Conservation (phyloP, 257 asterid genomes). For the Capsicum chinense region DNA sequence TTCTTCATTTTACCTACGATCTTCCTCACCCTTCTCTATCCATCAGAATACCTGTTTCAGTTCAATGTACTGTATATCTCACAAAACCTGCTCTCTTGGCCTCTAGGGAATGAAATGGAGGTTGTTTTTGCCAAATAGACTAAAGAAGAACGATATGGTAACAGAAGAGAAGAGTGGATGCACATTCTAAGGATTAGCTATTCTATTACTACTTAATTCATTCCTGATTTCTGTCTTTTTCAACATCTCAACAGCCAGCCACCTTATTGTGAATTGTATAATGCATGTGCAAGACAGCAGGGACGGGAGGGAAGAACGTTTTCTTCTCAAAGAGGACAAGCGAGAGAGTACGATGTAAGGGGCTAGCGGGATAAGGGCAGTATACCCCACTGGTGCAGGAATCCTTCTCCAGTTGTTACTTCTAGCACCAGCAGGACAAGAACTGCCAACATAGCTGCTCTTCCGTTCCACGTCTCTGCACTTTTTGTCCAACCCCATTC, state of each 20-base stretch:
- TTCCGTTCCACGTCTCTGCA: slow-evolving; percentile 99
- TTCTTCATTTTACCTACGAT: background rate
- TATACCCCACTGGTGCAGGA: slow-evolving; percentile 94
- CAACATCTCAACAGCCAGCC: slow-evolving; percentile 12
- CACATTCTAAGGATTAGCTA: background rate
- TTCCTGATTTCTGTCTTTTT: slow-evolving; percentile 4
- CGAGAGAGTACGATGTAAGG: background rate
- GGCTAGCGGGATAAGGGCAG: slow-evolving; percentile 67
- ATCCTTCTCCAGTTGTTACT: slow-evolving; percentile 94
- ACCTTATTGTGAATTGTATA: slow-evolving; percentile 17
- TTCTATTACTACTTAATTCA: slow-evolving; percentile 13
- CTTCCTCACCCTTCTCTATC: slow-evolving; percentile 11
- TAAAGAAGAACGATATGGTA: slow-evolving; percentile 3
- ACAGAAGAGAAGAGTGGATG: background rate
- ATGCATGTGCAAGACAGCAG: slow-evolving; percentile 26
- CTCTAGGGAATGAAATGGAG: slow-evolving; percentile 20
- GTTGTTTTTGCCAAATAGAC: background rate
- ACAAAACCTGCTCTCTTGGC: slow-evolving; percentile 20
- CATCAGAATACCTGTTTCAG: background rate
- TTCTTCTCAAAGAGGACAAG: background rate
- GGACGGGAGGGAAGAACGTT: slow-evolving; percentile 16
- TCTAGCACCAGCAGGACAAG: slow-evolving; percentile 78
- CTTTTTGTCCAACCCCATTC: slow-evolving; percentile 99
- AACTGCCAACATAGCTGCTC: slow-evolving; percentile 98
- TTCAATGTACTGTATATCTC: background rate